Base-by-base conservation (phyloP, 192 early-diverging fungal species). In the Backusella luteola region DNA sequence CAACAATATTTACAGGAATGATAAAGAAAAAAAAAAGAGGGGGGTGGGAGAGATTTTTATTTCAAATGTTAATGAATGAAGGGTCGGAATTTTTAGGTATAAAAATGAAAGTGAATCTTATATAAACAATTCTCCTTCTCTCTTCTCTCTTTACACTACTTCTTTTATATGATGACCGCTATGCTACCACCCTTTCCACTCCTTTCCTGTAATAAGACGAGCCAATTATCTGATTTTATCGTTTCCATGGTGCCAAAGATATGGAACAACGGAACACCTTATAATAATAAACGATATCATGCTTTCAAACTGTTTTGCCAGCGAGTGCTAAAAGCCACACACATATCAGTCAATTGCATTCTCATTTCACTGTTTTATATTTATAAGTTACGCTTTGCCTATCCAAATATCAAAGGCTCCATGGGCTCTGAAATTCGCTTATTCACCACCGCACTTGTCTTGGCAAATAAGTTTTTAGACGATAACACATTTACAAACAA, bases 401-500 rank as follows among this genome's bases (percentile, higher is more conserved):
- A 88, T 73, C 87, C 91, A 4, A 76, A 83, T 17, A 85, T 91
- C 32, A 80, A 85, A 80, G 92, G 90, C 46, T 84, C 85, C 11
- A 80, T 82, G 23, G 95, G 95, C 39, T 92, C 91, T 66, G 95
- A 97, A 77, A 94, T 92, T 75, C 84, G 94, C 21, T 80, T 96
- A 46, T 93, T 97, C 77, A 92, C 94, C 6, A 93, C 92, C 23
- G 91, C 94, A 34, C 85, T 97, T 42, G 92, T 95, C 85, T 85
- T 95, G 1, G 90, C 93, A 66, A 95, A 93, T 84, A 97, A 97
- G 76, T 91, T 89, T 77, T 84, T 95, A 35, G 90, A 94, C 76
- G 96, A 97, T 81, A 96, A 96, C 79, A 96, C 94, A 66, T 97
- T 94, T 76, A 92, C 96, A 7, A 95, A 94, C 79, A 89, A 92